Evolutionary conservation across 352 stramenopile species (phyloP), one percentile per base, ranked within the genome.

Genomic region (Phytophthora nicotianae): DNA sequence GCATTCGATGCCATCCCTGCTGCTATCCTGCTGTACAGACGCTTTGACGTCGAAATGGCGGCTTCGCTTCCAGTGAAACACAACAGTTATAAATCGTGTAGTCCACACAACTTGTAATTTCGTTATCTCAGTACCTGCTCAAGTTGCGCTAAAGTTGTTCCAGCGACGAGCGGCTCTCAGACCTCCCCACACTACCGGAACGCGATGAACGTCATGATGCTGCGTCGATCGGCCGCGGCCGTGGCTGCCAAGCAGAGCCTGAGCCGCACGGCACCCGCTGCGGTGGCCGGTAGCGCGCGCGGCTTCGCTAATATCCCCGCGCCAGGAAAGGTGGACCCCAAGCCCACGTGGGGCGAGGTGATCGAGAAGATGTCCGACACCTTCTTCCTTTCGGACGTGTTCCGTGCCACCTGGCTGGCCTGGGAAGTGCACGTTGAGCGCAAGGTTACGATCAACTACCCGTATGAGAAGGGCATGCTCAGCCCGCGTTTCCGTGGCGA

Each of bases 381-480:
- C 19, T 95, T 95, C 70, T 95, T 95, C 78, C 73, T 95, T 7
- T 81, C 74, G 45, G 86, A 95, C 56, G 81, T 95, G 41, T 83
- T 85, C 65, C 86, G 86, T 42, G 86, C 83, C 33, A 87, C 79
- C 26, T 95, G 86, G 86, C 61, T 95, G 56, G 74, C 86, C 27
- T 90, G 82, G 74, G 86, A 95, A 50, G 75, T 93, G 48, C 85
- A 93, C 70, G 58, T 93, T 42, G 84, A 96, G 64, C 83, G 81
- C 59, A 99, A 99, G 78, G 86, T 98, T 17, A 99, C 97, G 27
- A 98, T 99, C 81, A 99, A 99, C 86, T 99, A 99, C 79, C 97
- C 97, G 47, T 99, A 98, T 72, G 98, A 99, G 72, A 98, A 99
- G 75, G 93, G 91, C 61, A 86, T 93, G 58, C 64, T 99, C 33